Conservation (phyloP, 352 stramenopile species). For the Aphanomyces cochlioides region DNA sequence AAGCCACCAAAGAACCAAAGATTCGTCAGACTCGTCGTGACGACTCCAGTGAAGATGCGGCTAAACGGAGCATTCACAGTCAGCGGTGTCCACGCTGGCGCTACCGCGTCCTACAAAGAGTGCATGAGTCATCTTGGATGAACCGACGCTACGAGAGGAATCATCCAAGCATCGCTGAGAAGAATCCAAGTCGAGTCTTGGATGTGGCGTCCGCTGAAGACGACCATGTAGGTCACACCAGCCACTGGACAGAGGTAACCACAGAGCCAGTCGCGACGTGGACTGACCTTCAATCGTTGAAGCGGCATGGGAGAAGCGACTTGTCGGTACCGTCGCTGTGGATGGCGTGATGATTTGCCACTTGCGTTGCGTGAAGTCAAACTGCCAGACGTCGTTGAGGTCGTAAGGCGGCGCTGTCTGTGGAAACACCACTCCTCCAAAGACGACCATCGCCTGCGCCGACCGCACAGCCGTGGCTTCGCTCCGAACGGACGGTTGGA, state of each 20-base stretch:
- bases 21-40: background rate
- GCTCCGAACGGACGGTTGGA: background rate
- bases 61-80: background rate
- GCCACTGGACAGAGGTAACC: background rate
- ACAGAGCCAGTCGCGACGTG: background rate
- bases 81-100: constrained; percentile 4
- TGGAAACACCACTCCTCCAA: constrained; percentile 11
- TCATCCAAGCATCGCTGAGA: constrained; percentile 25
- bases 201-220: constrained; percentile 17
- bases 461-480: background rate
- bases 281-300: constrained; percentile 14
- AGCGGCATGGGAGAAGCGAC: constrained; percentile 20
- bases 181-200: constrained; percentile 3
- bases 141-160: background rate
- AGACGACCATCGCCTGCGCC: constrained; percentile 4
- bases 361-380: background rate
- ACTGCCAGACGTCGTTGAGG: constrained; percentile 18
- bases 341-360: background rate
- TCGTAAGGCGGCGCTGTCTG: background rate
- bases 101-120: background rate
- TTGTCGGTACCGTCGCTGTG: background rate
- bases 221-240: background rate
- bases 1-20: constrained; percentile 21
- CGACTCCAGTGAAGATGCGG: constrained; percentile 10
- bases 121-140: too few relatives aligned